Evolutionary conservation across 148 eudicot genomes (phyloP), one percentile per base, ranked within the genome.

Genomic region (Dianthus caryophyllus): DNA sequence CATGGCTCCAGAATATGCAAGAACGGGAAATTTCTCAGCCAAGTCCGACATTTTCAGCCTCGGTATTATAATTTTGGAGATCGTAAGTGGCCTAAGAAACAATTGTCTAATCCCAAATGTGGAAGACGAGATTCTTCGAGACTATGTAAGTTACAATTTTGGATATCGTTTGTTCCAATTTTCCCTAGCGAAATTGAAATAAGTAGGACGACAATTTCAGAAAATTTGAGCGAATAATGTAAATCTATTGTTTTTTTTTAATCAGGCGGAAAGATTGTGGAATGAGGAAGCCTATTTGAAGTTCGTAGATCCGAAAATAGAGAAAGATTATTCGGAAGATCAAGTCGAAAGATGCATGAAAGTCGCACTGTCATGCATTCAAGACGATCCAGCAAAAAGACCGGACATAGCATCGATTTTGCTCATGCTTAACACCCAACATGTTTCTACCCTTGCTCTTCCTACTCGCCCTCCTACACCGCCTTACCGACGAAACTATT

Each of bases 1-100:
- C 25, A 85, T 88, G 94, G 94, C 94, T 15, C 94, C 89, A 11
- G 93, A 87, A 54, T 87, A 85, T 52, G 74, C 80, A 57, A 75
- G 81, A 48, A 75, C 81, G 39, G 94, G 90, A 38, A 82, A 88
- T 57, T 80, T 81, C 9, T 85, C 94, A 10, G 88, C 82, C 74
- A 88, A 88, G 65, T 85, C 89, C 0, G 94, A 88, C 71, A 84
- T 88, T 41, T 88, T 76, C 41, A 88, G 90, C 58, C 82, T 57
- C 31, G 89, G 89, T 9, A 82, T 88, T 36, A 72, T 88, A 50
- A 79, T 85, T 73, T 77, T 88, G 64, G 94, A 88, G 58, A 80
- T 88, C 55, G 60, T 82, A 38, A 81, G 78, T 54, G 83, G 86
- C 14, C 13, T 12, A 9, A 71, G 60, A 30, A 71, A 71, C 39